These are phyloP conservation scores for Fusarium longipes DNA, from an alignment of 2,329 filamentous ascomycete genomes.

Conservation along the genomic window DNA sequence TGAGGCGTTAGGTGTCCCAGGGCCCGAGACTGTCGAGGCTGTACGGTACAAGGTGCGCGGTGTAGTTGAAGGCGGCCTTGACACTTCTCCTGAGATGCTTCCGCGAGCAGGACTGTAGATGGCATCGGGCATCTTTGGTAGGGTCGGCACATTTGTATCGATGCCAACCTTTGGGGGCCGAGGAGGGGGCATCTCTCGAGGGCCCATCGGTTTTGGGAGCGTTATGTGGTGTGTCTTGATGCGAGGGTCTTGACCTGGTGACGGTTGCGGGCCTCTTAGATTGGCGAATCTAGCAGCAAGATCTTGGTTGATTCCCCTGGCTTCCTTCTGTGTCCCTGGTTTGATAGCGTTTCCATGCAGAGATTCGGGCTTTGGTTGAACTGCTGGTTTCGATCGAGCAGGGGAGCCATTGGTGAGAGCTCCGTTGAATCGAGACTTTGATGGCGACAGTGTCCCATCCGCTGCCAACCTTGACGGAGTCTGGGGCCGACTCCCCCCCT, in stretches of 20 bases:
- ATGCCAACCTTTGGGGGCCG: slow-evolving; percentile 61
- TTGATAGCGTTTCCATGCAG: slow-evolving; percentile 69
- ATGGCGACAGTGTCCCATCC: slow-evolving; percentile 23
- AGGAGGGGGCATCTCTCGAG: slow-evolving; percentile 64
- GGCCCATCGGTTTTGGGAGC: slow-evolving; percentile 56
- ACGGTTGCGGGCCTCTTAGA: slow-evolving; percentile 58
- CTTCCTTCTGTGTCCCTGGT: slow-evolving; percentile 47
- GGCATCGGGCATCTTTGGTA: slow-evolving; percentile 78
- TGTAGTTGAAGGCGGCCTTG: slow-evolving; percentile 73
- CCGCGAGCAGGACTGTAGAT: slow-evolving; percentile 84
- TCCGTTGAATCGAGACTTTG: slow-evolving; percentile 31
- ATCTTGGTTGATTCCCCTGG: slow-evolving; percentile 55
- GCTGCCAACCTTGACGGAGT: slow-evolving; percentile 32
- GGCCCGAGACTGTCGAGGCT: slow-evolving; percentile 61
- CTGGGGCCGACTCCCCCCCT: slow-evolving; percentile 26
- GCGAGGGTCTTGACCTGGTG: slow-evolving; percentile 62
- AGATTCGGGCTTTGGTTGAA: slow-evolving; percentile 75
- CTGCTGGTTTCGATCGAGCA: slow-evolving; percentile 56
- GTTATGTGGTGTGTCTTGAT: slow-evolving; percentile 62
- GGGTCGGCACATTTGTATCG: slow-evolving; percentile 63
- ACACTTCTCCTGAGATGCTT: slow-evolving; percentile 72
- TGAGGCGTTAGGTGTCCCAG: slow-evolving; percentile 45
- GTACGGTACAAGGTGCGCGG: slow-evolving; percentile 72
- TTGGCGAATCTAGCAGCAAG: slow-evolving; percentile 68
- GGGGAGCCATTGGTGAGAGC: slow-evolving; percentile 31